phyloP scores from a whole-genome alignment of 1,284 basidiomycete species.

The Neotropicomus parvogracilis region DNA sequence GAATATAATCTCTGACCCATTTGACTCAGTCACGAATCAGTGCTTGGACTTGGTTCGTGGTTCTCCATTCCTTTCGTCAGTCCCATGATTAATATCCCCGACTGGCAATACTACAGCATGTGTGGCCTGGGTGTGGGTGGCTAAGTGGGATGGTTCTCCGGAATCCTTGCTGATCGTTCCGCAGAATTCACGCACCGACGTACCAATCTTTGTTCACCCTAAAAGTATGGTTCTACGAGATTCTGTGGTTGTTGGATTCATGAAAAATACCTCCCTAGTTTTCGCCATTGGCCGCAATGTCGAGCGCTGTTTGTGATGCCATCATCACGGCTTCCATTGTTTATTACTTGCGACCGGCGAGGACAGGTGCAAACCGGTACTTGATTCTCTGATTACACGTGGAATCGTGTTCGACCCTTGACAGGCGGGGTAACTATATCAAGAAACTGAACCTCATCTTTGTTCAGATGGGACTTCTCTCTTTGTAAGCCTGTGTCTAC shows the following conservation, averaged over 20 bases:
- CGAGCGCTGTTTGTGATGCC: conserved; percentile 21
- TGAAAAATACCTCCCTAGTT: background rate
- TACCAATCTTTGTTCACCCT: background rate
- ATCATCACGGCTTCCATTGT: conserved; percentile 20
- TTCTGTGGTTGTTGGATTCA: background rate
- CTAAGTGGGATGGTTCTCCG: background rate
- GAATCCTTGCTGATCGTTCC: background rate
- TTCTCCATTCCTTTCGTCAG: background rate
- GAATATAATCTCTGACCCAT: background rate
- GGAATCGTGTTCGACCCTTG: background rate
- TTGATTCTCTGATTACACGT: background rate
- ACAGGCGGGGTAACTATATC: conserved; percentile 13
- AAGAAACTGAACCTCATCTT: conserved; percentile 18
- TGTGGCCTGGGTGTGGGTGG: conserved; percentile 5
- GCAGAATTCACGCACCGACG: conserved; percentile 13
- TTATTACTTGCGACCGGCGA: conserved; percentile 20
- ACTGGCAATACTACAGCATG: conserved; percentile 3
- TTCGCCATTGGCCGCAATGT: conserved; percentile 4
- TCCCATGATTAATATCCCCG: background rate
- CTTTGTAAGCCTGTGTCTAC: conserved; percentile 12
- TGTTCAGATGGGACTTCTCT: conserved; percentile 27
- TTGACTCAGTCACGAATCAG: conserved; percentile 3
- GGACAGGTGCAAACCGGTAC: conserved; percentile 18
- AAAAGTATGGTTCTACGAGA: conserved; percentile 3
- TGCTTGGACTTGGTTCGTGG: conserved; percentile 19